Conservation (phyloP, 345 rosid species). For the Syzygium oleosum region DNA sequence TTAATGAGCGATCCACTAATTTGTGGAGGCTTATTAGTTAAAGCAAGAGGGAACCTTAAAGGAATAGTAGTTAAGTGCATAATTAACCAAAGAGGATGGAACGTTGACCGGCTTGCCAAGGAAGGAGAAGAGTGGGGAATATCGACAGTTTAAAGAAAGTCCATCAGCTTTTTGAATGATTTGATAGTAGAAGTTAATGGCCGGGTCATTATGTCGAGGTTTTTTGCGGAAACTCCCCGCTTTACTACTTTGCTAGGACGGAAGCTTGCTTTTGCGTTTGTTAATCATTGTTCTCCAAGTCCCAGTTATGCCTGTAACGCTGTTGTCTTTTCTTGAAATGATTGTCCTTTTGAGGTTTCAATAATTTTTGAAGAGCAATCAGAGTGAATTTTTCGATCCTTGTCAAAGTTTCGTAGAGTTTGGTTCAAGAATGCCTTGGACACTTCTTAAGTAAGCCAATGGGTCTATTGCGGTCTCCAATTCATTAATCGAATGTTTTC, state of each 20-base stretch:
- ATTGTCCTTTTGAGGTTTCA: neutral
- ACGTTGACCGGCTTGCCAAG: neutral
- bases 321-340: neutral
- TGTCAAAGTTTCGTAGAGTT: neutral
- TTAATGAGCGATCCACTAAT: neutral
- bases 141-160: neutral
- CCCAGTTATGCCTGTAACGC: neutral
- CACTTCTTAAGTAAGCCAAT: neutral
- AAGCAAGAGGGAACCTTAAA: neutral
- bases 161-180: neutral
- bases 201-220: neutral
- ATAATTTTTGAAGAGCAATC: neutral
- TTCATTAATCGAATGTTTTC: neutral
- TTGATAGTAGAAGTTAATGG: neutral
- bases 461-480: neutral
- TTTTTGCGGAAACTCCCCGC: neutral
- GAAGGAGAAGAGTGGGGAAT: neutral
- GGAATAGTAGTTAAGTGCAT: neutral
- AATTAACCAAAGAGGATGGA: neutral
- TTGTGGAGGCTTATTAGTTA: neutral
- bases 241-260: neutral
- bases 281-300: neutral
- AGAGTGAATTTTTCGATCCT: neutral
- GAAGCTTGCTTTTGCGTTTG: neutral
- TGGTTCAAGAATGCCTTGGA: neutral